These are phyloP conservation scores for Cubamyces sp. DNA, from an alignment of 768 basidiomycete genomes.

Conservation along the genomic window DNA sequence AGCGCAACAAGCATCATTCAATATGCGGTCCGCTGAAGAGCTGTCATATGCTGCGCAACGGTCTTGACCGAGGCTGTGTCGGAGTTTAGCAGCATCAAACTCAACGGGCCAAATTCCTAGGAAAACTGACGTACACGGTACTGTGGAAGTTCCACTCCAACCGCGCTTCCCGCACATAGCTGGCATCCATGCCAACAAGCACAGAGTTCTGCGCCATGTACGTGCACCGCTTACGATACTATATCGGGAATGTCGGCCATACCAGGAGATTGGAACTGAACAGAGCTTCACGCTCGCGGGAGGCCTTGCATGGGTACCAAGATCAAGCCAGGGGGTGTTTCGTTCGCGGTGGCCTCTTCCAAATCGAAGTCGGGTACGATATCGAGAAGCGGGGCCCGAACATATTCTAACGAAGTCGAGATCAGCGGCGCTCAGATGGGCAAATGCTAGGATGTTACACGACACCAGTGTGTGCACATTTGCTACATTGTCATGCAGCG, in stretches of 20 bases:
- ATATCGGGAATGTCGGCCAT: background rate
- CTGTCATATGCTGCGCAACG: background rate
- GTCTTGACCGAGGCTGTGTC: background rate
- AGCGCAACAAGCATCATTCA: conserved; percentile 8
- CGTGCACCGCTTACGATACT: background rate
- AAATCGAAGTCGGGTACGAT: background rate
- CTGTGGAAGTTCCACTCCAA: too few relatives aligned
- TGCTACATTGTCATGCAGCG: conserved; percentile 8
- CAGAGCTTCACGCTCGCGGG: background rate
- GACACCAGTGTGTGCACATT: background rate
- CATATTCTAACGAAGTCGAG: background rate
- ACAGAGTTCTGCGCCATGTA: background rate
- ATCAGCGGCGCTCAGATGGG: conserved; percentile 4
- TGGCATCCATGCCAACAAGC: conserved; percentile 5
- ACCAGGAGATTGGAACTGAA: too few relatives aligned
- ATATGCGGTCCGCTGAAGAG: background rate
- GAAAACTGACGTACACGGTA: too few relatives aligned
- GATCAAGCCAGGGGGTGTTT: background rate
- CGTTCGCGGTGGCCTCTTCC: too few relatives aligned
- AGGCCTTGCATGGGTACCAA: background rate
- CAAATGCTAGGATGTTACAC: background rate
- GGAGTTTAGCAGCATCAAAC: conserved; percentile 6
- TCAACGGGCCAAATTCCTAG: too few relatives aligned
- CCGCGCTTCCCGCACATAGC: background rate
- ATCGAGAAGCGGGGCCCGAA: background rate